Evolutionary conservation across 2,329 filamentous ascomycete genomes (phyloP), one percentile per base, ranked within the genome.

Genomic region (Colletotrichum eremochloae): DNA sequence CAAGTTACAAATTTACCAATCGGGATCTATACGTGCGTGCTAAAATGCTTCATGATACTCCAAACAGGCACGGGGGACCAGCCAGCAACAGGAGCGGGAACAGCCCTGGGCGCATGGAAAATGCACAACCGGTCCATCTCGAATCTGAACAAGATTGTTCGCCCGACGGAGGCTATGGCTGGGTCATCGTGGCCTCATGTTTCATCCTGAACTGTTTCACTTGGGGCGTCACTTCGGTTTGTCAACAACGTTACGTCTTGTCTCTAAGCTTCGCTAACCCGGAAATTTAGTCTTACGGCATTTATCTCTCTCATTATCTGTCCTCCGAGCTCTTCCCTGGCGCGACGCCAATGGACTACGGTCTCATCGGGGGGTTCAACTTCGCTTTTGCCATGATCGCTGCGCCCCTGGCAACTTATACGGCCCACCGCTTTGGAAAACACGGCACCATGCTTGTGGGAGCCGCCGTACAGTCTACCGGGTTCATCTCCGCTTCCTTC

Each of bases 401-500:
- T 4, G 61, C 67, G n/a, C 67, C 67, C 3, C 42, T 60, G 7
- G 61, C 61, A 2, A 70, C 67, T 11, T 50, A 57, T 9, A 52
- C 64, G 36, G 42, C 53, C 7, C 61, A 50, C 31, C 24, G 40
- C 20, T 52, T 65, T 20, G 61, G 60, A 11, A 48, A 24, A 2
- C 61, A 36, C 8, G 24, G 60, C 14, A 46, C 52, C 40, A 70
- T 70, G 24, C 79, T 88, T 2, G 71, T 76, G 0, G 84, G 89
- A 9, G 77, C 80, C 0, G 71, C 75, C 11, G 76, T 81, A 73
- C 71, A 78, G 33, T 78, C 80, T 62, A 57, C 79, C 2, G 36
- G 62, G 24, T 53, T 63, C 40, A 8, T 63, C 3, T 44, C 31
- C 24, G 67, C 61, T 3, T 58, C 60, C 20, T 63, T 70, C 9